Base-by-base conservation (phyloP, 176 grass and related monocot genomes). In the Saccharum spontaneum region DNA sequence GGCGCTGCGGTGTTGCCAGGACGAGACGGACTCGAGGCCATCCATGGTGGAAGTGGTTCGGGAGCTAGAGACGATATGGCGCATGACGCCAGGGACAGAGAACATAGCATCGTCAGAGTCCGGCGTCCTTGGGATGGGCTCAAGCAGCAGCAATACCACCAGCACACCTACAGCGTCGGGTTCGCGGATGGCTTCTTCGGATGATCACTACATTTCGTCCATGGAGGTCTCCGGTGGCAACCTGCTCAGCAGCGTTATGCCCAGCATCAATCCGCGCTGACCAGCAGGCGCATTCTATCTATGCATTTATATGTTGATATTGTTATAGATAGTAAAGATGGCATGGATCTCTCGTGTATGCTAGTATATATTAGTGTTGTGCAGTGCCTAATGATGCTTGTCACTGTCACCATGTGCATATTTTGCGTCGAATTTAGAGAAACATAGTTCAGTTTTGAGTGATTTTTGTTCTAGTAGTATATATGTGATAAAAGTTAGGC, bases 171-270 rank as follows among this genome's bases (percentile, higher is more conserved):
- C 84, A 5, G 4, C 65, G 1, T 89, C 87, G 0, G 82, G 63
- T 0, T 84, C 89, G 16, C 82, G 71, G 13, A 80, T 86, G 79
- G 81, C 45, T 44, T 67, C 65, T 14, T 82, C 81, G 3, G 80
- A 77, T n/a, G 69, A 92, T 76, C 92, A 75, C 31, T 97, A 84
- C 57, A 63, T 94, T 57, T 98, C 95, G 10, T 91, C 95, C 1
- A 82, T 91, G 20, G 95, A 98, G 54, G 90, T 98, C 7, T 98
- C 95, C 16, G 95, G 92, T 22, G 94, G 95, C 67, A 93, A 98
- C 80, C 89, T 98, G 73, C 86, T 94, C 26, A 98, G 95, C 36
- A 86, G 95, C 24, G 88, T 87, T 36, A 73, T 94, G 86, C 90
- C 90, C 15, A 88, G 79, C 75, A 93, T 94, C 71, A 71, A 66